phyloP scores from a whole-genome alignment of 345 rosid species.

The Anastatica hierochuntica region DNA sequence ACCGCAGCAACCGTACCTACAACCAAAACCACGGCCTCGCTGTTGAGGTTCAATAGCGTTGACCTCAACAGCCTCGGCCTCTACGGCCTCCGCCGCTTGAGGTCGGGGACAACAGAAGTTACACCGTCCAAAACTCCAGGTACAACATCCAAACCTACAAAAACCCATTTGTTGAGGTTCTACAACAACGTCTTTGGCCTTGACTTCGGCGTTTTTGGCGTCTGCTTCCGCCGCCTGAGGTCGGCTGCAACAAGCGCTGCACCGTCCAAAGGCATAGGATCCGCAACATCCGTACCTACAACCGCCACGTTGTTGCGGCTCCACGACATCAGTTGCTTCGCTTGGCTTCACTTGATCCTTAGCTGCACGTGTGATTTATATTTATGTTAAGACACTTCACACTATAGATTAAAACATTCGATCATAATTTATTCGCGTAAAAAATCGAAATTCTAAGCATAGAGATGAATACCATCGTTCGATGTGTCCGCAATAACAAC shows the following conservation, averaged over 20 bases:
- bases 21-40: too few relatives aligned
- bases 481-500: constrained; percentile 24
- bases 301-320: constrained; percentile 5
- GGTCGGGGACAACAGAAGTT: not conserved
- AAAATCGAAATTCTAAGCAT: not conserved
- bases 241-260: not conserved
- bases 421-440: too few relatives aligned
- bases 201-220: too few relatives aligned
- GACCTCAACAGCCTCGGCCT: constrained; percentile 5
- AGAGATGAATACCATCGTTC: constrained; percentile 14
- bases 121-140: constrained; percentile 1
- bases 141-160: constrained; percentile 18
- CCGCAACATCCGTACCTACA: not conserved
- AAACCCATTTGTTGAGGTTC: constrained; percentile 3
- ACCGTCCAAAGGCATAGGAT: not conserved
- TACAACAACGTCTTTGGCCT: not conserved
- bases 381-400: not conserved
- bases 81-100: not conserved
- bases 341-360: constrained; percentile 16
- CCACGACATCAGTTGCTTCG: constrained; percentile 3
- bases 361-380: not conserved
- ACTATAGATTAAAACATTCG: not conserved
- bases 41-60: constrained; percentile 11
- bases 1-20: constrained; percentile 16
- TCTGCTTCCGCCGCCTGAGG: not conserved